phyloP scores from a whole-genome alignment of 1,284 basidiomycete species.

The Ganoderma sinense region DNA sequence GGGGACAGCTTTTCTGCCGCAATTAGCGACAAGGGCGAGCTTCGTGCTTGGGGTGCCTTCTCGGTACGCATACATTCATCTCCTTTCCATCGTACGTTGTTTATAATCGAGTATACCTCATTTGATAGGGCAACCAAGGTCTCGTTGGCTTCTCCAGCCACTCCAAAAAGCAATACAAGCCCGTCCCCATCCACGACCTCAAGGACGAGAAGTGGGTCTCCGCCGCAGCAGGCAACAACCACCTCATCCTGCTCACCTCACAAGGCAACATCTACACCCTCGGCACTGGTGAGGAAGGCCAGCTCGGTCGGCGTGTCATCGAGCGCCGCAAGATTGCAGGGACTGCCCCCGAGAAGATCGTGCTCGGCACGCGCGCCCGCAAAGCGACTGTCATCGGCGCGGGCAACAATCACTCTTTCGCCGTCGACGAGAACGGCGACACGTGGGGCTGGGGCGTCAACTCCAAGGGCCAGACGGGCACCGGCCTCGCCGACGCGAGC shows the following conservation, averaged over 20 bases:
- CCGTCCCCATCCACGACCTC: constrained; percentile 75
- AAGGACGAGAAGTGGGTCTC: constrained; percentile 81
- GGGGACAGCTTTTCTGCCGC: constrained; percentile 90
- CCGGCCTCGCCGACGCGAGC: constrained; percentile 54
- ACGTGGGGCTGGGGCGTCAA: constrained; percentile 96
- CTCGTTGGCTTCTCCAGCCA: constrained; percentile 85
- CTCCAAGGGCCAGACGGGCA: constrained; percentile 74
- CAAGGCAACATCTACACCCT: constrained; percentile 87
- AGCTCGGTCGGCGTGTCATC: constrained; percentile 86
- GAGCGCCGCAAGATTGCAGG: constrained; percentile 87
- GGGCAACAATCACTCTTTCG: constrained; percentile 89
- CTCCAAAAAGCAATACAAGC: constrained; percentile 69
- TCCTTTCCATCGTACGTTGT: neutral
- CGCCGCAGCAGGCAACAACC: constrained; percentile 86
- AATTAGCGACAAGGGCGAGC: constrained; percentile 78
- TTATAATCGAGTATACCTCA: constrained; percentile 18
- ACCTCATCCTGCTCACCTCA: constrained; percentile 86
- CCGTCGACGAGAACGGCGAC: constrained; percentile 82
- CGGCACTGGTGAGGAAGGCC: constrained; percentile 89
- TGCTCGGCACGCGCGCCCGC: constrained; percentile 70
- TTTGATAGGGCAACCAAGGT: constrained; percentile 75
- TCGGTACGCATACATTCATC: constrained; percentile 56
- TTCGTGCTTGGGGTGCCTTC: constrained; percentile 94
- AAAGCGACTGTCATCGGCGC: constrained; percentile 83
- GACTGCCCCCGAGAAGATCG: constrained; percentile 82